These are phyloP conservation scores for Aspergillus felis DNA, from an alignment of 2,329 filamentous ascomycete species.

Conservation along the genomic window DNA sequence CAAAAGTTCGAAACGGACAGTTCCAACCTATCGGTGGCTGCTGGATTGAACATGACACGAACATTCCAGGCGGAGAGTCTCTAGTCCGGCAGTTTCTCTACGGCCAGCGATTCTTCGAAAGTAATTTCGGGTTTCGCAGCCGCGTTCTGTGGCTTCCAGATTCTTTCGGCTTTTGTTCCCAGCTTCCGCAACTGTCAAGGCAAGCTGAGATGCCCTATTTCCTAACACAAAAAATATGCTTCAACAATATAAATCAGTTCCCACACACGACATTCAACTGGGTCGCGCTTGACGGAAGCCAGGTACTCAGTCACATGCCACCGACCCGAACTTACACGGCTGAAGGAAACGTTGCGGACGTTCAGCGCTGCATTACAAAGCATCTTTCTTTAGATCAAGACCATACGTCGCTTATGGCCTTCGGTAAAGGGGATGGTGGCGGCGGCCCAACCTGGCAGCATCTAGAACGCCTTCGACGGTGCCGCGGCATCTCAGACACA, in stretches of 20 bases:
- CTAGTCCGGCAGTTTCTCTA: slow-evolving; percentile 92
- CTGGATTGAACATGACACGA: slow-evolving; percentile 99
- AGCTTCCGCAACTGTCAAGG: slow-evolving; percentile 89
- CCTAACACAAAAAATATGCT: slow-evolving; percentile 97
- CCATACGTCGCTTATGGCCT: slow-evolving; percentile 82
- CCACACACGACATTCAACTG: slow-evolving; percentile 99
- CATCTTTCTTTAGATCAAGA: slow-evolving; percentile 97
- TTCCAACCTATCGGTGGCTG: slow-evolving; percentile 96
- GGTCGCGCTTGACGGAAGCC: slow-evolving; percentile 91
- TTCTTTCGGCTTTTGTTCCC: slow-evolving; percentile 89
- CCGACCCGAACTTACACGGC: slow-evolving; percentile 94
- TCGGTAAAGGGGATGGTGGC: slow-evolving; percentile 94
- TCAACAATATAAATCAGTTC: slow-evolving; percentile 99
- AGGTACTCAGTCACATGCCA: slow-evolving; percentile 97
- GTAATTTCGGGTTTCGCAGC: slow-evolving; percentile 54
- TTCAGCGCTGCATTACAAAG: slow-evolving; percentile 80
- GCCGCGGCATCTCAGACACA: slow-evolving; percentile 85
- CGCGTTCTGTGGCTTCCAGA: slow-evolving; percentile 94
- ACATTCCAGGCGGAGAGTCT: slow-evolving; percentile 92
- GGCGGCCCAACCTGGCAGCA: slow-evolving; percentile 93
- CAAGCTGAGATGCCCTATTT: slow-evolving; percentile 95
- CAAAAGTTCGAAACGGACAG: slow-evolving; percentile 78
- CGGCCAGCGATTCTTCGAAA: slow-evolving; percentile 88
- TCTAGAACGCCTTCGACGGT: slow-evolving; percentile 88
- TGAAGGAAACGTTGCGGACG: slow-evolving; percentile 88